Conservation (phyloP, 108 stramenopile genomes). For the Ochromonas danica region DNA sequence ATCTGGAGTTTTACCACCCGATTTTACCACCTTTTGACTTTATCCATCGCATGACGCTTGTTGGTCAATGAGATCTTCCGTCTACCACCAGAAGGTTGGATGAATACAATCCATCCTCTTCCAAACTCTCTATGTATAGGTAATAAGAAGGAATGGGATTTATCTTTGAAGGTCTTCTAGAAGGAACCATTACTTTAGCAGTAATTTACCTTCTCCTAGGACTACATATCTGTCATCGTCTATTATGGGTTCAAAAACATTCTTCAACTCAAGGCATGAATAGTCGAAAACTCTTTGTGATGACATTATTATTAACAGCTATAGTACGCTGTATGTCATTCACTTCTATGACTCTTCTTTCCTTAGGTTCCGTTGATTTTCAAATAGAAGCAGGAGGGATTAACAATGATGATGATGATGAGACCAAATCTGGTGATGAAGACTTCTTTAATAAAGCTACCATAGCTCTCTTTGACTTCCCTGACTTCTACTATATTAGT, state of each 20-base stretch:
- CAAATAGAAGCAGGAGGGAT: constrained; percentile 57
- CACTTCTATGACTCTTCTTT: constrained; percentile 69
- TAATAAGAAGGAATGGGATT: no score
- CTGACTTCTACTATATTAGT: constrained; percentile 75
- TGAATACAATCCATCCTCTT: no score
- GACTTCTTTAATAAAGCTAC: constrained; percentile 75
- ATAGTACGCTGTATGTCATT: constrained; percentile 75
- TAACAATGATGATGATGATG: constrained; percentile 3
- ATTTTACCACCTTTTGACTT: no score
- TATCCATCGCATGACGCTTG: no score
- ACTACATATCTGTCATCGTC: not conserved
- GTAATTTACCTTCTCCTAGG: constrained; percentile 46
- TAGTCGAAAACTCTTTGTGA: constrained; percentile 70
- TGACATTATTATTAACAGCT: constrained; percentile 69
- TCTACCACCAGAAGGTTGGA: no score
- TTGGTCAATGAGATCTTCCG: no score
- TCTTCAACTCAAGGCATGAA: constrained; percentile 41
- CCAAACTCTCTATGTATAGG: no score
- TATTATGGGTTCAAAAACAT: constrained; percentile 36
- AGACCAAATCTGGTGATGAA: constrained; percentile 44
- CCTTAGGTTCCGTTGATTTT: constrained; percentile 69
- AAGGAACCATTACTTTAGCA: constrained; percentile 45
- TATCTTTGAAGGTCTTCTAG: constrained; percentile 48
- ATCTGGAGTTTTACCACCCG: no score
- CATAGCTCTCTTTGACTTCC: constrained; percentile 77